A percentile compares a stretch with the other conserved stretches of the same genome.
Conservation (phyloP, 805 yeast genomes). For the Kuraishia ogatae region DNA sequence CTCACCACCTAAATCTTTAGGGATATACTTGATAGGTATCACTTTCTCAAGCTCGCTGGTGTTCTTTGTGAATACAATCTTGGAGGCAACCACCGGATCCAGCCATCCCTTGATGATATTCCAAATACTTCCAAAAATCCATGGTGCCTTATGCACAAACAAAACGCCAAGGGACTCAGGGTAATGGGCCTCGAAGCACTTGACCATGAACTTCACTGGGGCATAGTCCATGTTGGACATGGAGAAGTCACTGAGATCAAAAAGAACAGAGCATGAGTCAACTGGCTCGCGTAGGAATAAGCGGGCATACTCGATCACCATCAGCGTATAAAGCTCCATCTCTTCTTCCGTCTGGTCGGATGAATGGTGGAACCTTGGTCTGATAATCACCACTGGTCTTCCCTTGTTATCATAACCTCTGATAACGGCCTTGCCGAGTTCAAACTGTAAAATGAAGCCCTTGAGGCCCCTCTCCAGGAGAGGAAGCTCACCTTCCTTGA, state of each 20-base stretch:
- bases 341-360: slow-evolving; percentile 61
- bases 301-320: slow-evolving; percentile 77
- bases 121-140: slow-evolving; percentile 96
- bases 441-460: slow-evolving; percentile 48
- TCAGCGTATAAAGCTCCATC: slow-evolving; percentile 64
- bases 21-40: slow-evolving; percentile 53
- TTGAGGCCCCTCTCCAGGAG: slow-evolving; percentile 34
- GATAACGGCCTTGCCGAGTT: slow-evolving; percentile 62
- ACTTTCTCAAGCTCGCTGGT: slow-evolving; percentile 56
- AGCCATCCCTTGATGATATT: slow-evolving; percentile 86
- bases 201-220: slow-evolving; percentile 83
- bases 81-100: slow-evolving; percentile 93
- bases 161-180: slow-evolving; percentile 87
- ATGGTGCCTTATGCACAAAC: slow-evolving; percentile 89
- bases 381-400: slow-evolving; percentile 75
- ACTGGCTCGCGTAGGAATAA: slow-evolving; percentile 63
- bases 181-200: slow-evolving; percentile 90
- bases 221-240: slow-evolving; percentile 89
- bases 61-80: slow-evolving; percentile 74
- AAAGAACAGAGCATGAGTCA: slow-evolving; percentile 76
- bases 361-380: slow-evolving; percentile 70
- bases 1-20: slow-evolving; percentile 69
- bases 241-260: slow-evolving; percentile 81
- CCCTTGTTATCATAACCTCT: slow-evolving; percentile 65
- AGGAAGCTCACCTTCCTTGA: slow-evolving; percentile 66